Percentiles rank a stretch among this genome's conserved stretches.
phyloP scores from a whole-genome alignment of 495 filamentous ascomycete species.

The Lasiosphaeriaceae sp. region DNA sequence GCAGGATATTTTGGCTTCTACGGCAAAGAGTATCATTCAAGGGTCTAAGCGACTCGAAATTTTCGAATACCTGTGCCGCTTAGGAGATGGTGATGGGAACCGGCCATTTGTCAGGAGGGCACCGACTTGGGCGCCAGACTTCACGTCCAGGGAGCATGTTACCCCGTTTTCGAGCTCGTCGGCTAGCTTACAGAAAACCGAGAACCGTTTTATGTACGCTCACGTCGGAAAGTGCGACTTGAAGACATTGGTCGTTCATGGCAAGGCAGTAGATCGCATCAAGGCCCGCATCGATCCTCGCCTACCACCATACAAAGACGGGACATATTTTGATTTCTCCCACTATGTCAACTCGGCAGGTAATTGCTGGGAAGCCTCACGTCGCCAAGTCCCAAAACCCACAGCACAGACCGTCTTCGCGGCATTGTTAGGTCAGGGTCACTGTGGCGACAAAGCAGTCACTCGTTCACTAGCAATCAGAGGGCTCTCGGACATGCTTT shows the following conservation, averaged over 20 bases:
- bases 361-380: neutral
- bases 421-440: neutral
- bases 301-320: neutral
- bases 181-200: neutral
- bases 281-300: neutral
- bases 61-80: neutral
- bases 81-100: neutral
- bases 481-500: neutral
- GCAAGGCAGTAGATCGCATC: neutral
- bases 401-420: neutral
- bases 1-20: neutral
- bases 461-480: neutral
- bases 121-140: neutral
- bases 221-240: neutral
- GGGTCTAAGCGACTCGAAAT: neutral
- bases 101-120: neutral
- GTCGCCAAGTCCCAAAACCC: neutral
- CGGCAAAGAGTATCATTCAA: neutral
- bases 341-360: neutral
- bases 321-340: neutral
- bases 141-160: neutral
- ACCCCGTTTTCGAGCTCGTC: neutral
- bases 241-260: neutral
- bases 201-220: neutral
- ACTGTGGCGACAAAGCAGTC: neutral